Conservation (phyloP, 1,139 yeast genomes). For the Zhuliangozyma blackwelliae region DNA sequence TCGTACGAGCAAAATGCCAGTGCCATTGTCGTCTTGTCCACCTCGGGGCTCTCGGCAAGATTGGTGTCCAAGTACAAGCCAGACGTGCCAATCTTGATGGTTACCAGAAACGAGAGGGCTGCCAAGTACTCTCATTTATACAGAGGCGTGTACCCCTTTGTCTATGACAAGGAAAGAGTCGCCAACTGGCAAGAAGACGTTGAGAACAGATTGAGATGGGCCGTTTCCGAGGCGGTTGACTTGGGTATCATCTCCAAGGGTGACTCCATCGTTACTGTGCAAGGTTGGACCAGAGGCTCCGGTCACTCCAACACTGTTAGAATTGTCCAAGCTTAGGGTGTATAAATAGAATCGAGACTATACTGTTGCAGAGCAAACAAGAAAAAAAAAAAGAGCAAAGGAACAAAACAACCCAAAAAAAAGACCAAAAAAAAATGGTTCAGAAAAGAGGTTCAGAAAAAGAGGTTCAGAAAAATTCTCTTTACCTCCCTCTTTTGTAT, state of each 20-base stretch:
- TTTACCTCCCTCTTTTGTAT: neutral
- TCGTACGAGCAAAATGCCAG: slow-evolving; percentile 94
- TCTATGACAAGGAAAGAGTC: slow-evolving; percentile 63
- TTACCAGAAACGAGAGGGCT: slow-evolving; percentile 88
- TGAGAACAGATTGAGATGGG: slow-evolving; percentile 91
- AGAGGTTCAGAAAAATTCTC: too few species aligned
- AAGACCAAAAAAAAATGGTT: neutral
- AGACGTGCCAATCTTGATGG: slow-evolving; percentile 95
- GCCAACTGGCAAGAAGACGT: slow-evolving; percentile 96
- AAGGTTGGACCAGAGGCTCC: slow-evolving; percentile 98
- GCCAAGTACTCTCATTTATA: slow-evolving; percentile 95
- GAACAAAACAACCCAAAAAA: too few species aligned
- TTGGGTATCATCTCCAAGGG: slow-evolving; percentile 85
- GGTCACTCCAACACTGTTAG: slow-evolving; percentile 99
- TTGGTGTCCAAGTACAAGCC: slow-evolving; percentile 97
- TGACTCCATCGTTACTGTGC: slow-evolving; percentile 89
- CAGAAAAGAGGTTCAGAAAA: neutral
- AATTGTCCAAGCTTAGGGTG: slow-evolving; percentile 45
- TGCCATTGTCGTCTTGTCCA: slow-evolving; percentile 94
- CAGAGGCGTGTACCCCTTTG: slow-evolving; percentile 98
- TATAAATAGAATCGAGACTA: slow-evolving; percentile 1
- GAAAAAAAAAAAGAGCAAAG: slow-evolving; percentile 1
- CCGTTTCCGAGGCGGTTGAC: slow-evolving; percentile 83
- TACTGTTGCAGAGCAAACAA: neutral
- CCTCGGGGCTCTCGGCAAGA: slow-evolving; percentile 94